Evolutionary conservation across 2,329 filamentous ascomycete species (phyloP), one percentile per base, ranked within the genome.

Genomic region (Verticillium zaregamsianum): DNA sequence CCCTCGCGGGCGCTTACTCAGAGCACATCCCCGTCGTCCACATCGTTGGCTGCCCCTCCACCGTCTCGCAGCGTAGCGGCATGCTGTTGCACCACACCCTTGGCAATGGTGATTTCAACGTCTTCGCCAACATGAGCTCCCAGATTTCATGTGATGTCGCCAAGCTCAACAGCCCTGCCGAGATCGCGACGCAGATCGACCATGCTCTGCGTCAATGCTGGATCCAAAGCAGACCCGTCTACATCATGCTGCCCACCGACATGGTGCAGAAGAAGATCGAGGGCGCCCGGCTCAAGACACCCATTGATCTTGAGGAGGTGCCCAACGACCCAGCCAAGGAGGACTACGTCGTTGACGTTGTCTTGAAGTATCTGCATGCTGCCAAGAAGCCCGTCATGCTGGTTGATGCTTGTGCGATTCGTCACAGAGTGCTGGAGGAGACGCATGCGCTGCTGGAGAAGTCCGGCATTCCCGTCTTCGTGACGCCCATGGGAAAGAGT

Each of bases 401-500:
- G 7, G 87, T 96, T 6, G 93, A 97, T 73, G 91, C 90, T 37
- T 95, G 92, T 69, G 90, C 91, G 12, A 87, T 93, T 66, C 87
- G 92, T 37, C 90, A 95, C 71, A 82, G 88, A 52, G 89, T 90
- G 17, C 74, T 93, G 1, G 74, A 86, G 1, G 91, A 95, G 73
- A 87, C 92, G 20, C 86, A 91, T 67, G 84, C 85, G 8, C 79
- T 97, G 17, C 79, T 96, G 59, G 80, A 88, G 63, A 91, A 89
- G 74, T 91, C 91, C 1, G 81, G 86, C 4, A 79, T 96, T 8
- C 92, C 93, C 5, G 89, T 91, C 0, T 96, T 95, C 68, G 90
- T 93, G n/a, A 90, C 92, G 0, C 91, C 92, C 2, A 96, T 96
- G 90, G 92, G 92, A 56, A 96, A 96, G 77, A 86, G 92, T 20